Evolutionary conservation across 1,284 basidiomycete species (phyloP).

Genomic region (Boletus mariae): DNA sequence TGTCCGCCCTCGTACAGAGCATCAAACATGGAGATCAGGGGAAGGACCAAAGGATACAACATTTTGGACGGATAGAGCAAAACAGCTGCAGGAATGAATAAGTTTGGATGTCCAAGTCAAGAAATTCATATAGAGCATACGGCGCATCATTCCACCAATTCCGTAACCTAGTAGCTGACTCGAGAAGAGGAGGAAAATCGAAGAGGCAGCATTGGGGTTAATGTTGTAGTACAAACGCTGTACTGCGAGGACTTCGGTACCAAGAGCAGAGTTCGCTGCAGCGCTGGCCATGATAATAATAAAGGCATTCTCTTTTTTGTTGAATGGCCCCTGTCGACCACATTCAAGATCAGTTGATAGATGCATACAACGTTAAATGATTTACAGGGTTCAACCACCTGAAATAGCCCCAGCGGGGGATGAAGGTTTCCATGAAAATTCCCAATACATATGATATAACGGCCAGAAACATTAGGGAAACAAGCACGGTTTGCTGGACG

Average conservation of each 20-base stretch:
- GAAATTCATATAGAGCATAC: not conserved
- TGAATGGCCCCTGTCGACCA: constrained; percentile 26
- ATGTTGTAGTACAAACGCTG: constrained; percentile 55
- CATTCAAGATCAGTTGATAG: constrained; percentile 8
- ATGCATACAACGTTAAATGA: constrained; percentile 18
- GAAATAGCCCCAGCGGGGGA: constrained; percentile 47
- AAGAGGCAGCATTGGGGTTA: constrained; percentile 49
- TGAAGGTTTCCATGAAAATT: constrained; percentile 39
- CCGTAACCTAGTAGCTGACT: constrained; percentile 59
- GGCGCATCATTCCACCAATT: constrained; percentile 51
- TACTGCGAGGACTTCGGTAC: constrained; percentile 63
- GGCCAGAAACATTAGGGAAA: constrained; percentile 51
- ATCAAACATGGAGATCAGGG: constrained; percentile 56
- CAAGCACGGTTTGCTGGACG: constrained; percentile 46
- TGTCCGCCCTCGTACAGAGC: constrained; percentile 42
- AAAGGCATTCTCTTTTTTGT: constrained; percentile 54
- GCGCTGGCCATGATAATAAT: constrained; percentile 68
- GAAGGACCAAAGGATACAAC: constrained; percentile 53
- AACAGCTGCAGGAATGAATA: constrained; percentile 31
- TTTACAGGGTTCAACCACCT: constrained; percentile 54
- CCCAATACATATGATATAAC: constrained; percentile 42
- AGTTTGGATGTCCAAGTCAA: not conserved
- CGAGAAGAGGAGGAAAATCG: constrained; percentile 56
- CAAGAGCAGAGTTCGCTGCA: constrained; percentile 60
- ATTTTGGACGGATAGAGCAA: constrained; percentile 66